Evolutionary conservation across 306 rosid species (phyloP).

Genomic region (Luffa aegyptiaca): DNA sequence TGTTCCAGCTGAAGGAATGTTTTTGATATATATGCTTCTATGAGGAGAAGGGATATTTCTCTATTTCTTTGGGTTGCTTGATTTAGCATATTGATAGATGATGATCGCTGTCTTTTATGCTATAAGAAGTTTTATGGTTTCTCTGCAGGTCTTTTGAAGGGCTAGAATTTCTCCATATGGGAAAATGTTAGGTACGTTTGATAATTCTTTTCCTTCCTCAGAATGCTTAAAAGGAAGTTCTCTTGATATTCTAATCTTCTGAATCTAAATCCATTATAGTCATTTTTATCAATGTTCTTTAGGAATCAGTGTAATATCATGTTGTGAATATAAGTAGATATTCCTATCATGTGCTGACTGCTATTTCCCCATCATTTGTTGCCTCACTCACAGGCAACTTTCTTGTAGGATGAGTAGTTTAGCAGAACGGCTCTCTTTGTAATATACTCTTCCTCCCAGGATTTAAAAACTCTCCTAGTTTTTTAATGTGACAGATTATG

Average conservation of each 20-base stretch:
- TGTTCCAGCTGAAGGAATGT: conserved; percentile 2
- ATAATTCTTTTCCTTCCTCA: not conserved
- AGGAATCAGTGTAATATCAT: not conserved
- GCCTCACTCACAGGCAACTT: not conserved
- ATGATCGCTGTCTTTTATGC: not conserved
- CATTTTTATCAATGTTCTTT: not conserved
- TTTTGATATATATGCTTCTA: not conserved
- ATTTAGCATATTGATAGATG: not conserved
- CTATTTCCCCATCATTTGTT: not conserved
- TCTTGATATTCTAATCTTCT: not conserved
- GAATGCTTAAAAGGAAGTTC: not conserved
- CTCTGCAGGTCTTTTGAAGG: conserved; percentile 12
- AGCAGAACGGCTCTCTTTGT: not conserved
- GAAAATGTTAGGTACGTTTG: not conserved
- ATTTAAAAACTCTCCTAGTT: not conserved
- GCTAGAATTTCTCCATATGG: not conserved
- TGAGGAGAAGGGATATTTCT: not conserved
- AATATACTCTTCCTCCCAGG: not conserved
- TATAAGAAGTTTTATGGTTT: conserved; percentile 8
- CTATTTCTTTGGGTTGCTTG: not conserved
- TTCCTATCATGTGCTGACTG: not conserved
- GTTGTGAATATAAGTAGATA: not conserved
- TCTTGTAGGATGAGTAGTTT: not conserved
- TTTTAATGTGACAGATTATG: not conserved
- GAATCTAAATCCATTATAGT: not conserved